phyloP scores from a whole-genome alignment of 371 early-diverging fungal genomes.

The Encephalitozoon intestinalis region DNA sequence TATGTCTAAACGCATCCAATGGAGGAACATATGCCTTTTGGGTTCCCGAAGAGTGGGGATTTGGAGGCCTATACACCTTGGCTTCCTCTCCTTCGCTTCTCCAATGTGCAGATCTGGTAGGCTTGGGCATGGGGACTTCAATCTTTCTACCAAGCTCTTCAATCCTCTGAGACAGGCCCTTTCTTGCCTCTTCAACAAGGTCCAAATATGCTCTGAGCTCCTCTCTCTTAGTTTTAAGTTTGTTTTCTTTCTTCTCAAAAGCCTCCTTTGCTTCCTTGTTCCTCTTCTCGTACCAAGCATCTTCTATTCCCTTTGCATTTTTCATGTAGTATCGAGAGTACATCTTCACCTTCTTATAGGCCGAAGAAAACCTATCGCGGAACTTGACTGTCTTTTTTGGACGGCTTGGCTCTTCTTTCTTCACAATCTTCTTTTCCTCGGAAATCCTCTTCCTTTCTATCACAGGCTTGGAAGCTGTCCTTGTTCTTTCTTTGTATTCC shows the following conservation, averaged over 20 bases:
- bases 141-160: neutral
- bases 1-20: neutral
- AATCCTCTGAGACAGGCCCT: neutral
- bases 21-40: neutral
- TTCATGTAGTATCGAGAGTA: neutral
- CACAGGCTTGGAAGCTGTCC: neutral
- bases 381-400: neutral
- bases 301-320: neutral
- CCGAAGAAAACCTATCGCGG: slow-evolving; percentile 11
- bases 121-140: neutral
- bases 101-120: neutral
- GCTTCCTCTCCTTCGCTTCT: neutral
- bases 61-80: neutral
- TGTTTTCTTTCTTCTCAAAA: slow-evolving; percentile 2
- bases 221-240: neutral
- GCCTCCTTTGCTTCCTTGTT: neutral
- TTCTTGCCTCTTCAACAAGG: neutral
- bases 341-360: slow-evolving; percentile 11
- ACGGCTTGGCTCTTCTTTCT: neutral
- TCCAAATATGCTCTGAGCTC: neutral
- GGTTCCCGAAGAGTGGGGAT: neutral
- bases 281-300: slow-evolving; percentile 17
- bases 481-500: slow-evolving; percentile 4
- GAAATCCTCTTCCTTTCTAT: neutral
- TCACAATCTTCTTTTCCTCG: neutral